Evolutionary conservation across 2,329 filamentous ascomycete genomes (phyloP), one percentile per base, ranked within the genome.

Genomic region (Hysterium pulicare): DNA sequence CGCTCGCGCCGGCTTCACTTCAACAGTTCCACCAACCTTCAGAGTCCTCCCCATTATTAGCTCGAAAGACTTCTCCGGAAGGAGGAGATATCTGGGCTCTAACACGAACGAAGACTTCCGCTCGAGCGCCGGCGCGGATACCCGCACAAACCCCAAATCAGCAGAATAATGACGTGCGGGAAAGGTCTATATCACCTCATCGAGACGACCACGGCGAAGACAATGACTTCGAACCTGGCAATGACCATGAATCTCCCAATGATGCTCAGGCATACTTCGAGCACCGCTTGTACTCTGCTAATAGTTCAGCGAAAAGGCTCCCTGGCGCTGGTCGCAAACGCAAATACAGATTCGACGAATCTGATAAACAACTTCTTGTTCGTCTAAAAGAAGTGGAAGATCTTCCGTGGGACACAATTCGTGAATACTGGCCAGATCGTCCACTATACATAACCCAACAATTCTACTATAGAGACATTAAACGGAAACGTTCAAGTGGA

Each of bases 351-450:
- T 69, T 67, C 38, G 61, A 48, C 5, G 44, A 53, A 26, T 59
- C 62, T 32, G 63, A 69, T 16, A 57, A 68, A 26, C 45, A 59
- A 21, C 58, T 68, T 19, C 58, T 70, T n/a, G 53, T 64, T n/a
- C 51, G 60, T 41, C 51, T 55, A 13, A 64, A 47, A 31, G 40
- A 50, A 30, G 41, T 58, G 2, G 45, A 61, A 7, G 53, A 60
- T 21, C 40, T 53, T 1, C 42, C 60, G 1, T 68, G 58, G 53
- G 26, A 38, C 10, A 53, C 49, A 11, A 55, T 60, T 21, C 41
- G 33, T 37, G 37, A 37, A 28, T 17, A 42, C 15, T 51, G 42
- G 32, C 46, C 46, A 15, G 22, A 19, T 24, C 17, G 23, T 5
- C 10, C 11, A 16, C 28, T 33, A 20, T 32, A 33, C 6, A 41